Evolutionary conservation across 768 basidiomycete genomes (phyloP).

Genomic region (Serendipita sp.): DNA sequence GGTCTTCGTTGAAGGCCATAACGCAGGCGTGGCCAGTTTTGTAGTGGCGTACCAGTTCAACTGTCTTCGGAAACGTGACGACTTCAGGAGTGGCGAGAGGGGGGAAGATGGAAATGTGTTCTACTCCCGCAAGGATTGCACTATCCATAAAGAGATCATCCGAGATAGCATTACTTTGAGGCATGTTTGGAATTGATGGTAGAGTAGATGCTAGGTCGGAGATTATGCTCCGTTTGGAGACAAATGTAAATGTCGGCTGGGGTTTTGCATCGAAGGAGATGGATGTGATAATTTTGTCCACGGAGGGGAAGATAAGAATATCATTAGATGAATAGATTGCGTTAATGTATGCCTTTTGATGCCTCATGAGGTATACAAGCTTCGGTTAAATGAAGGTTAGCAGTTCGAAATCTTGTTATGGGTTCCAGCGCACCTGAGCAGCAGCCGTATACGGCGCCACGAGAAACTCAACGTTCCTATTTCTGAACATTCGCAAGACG

Average conservation of each 20-base stretch:
- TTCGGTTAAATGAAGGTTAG: conserved; percentile 19
- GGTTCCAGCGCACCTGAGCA: conserved; percentile 61
- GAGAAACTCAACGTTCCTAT: conserved; percentile 89
- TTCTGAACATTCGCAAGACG: conserved; percentile 81
- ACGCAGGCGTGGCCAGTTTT: conserved; percentile 77
- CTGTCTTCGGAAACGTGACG: conserved; percentile 64
- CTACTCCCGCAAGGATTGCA: conserved; percentile 80
- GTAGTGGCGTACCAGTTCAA: conserved; percentile 87
- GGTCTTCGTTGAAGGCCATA: conserved; percentile 61
- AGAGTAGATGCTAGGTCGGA: conserved; percentile 29
- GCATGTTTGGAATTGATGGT: background rate
- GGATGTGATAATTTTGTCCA: conserved; percentile 80
- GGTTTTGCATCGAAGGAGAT: conserved; percentile 54
- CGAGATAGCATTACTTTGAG: conserved; percentile 24
- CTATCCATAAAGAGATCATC: conserved; percentile 94
- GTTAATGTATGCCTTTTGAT: conserved; percentile 86
- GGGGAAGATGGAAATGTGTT: conserved; percentile 64
- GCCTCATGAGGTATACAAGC: conserved; percentile 90
- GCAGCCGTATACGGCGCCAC: conserved; percentile 91
- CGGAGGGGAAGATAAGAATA: conserved; percentile 69
- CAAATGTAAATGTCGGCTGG: conserved; percentile 63
- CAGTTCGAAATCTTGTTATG: background rate
- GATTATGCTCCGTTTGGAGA: conserved; percentile 65
- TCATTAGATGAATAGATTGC: conserved; percentile 87
- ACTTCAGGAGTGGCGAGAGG: conserved; percentile 54